Percentiles rank a stretch among this genome's conserved stretches.
Evolutionary conservation across 2,329 filamentous ascomycete genomes (phyloP).

Genomic region (Fusarium aywerte): DNA sequence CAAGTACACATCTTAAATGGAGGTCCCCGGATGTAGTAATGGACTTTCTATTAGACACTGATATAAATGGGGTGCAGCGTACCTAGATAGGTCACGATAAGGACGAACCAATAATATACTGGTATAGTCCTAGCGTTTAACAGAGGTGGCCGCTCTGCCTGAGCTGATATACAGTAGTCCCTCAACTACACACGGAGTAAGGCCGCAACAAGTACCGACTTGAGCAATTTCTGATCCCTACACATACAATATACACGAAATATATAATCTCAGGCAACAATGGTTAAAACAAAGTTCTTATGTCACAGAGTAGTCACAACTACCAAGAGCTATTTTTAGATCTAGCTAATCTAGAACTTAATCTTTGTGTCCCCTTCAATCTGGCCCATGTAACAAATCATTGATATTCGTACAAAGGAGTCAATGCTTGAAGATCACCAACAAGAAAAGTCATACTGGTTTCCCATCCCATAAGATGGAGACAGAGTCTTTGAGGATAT

Average conservation of each 20-base stretch:
- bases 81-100: too few relatives aligned
- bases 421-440: background rate
- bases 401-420: background rate
- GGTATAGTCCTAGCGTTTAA: background rate
- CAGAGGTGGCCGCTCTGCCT: background rate
- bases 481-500: background rate
- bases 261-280: background rate
- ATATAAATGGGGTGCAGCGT: too few relatives aligned
- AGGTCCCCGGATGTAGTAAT: too few relatives aligned
- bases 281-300: background rate
- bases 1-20: too few relatives aligned
- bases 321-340: background rate
- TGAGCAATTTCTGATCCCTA: background rate
- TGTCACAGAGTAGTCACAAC: background rate
- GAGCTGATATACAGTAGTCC: background rate
- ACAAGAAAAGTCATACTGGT: background rate
- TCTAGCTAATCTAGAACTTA: background rate
- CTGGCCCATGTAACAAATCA: background rate
- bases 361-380: background rate
- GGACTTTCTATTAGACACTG: too few relatives aligned
- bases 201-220: background rate
- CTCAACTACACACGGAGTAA: background rate
- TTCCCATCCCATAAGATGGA: background rate
- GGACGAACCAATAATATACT: background rate
- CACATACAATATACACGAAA: background rate